Conservation (phyloP, 2,329 filamentous ascomycete genomes). For the Sporothrix dimorphospora region DNA sequence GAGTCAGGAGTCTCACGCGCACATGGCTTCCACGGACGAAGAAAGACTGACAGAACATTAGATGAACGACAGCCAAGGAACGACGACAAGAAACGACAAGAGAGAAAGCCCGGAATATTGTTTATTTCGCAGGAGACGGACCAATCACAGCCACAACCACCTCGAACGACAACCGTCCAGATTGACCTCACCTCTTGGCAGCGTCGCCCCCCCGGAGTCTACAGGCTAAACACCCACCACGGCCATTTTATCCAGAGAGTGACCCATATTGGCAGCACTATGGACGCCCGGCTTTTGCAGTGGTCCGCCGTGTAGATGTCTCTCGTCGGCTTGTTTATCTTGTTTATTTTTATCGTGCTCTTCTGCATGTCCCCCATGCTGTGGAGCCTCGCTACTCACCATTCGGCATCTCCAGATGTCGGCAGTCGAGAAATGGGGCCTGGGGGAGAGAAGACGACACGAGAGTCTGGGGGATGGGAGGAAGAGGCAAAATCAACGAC, state of each 20-base stretch:
- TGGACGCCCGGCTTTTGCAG: not conserved
- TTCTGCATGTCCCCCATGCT: not conserved
- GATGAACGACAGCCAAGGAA: not conserved
- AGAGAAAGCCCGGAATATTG: not conserved
- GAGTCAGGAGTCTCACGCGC: not conserved
- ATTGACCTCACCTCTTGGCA: not conserved
- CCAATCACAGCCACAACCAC: not conserved
- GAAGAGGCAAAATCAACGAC: not conserved
- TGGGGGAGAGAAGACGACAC: not conserved
- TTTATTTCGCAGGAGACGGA: not conserved
- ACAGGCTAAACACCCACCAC: slow-evolving; percentile 3
- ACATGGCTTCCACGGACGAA: not conserved
- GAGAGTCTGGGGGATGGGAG: not conserved
- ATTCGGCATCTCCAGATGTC: slow-evolving; percentile 26
- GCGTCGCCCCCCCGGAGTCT: not conserved
- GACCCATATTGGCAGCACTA: not conserved
- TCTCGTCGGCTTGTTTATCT: not conserved
- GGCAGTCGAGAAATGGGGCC: not conserved
- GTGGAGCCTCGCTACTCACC: not conserved
- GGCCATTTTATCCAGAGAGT: not conserved
- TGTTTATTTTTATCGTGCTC: slow-evolving; percentile 7
- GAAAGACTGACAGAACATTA: not conserved
- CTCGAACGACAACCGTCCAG: not conserved
- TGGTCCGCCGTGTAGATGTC: not conserved
- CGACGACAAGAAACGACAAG: not conserved